Conservation (phyloP, 805 yeast species). For the Metschnikowia peoriensis region DNA sequence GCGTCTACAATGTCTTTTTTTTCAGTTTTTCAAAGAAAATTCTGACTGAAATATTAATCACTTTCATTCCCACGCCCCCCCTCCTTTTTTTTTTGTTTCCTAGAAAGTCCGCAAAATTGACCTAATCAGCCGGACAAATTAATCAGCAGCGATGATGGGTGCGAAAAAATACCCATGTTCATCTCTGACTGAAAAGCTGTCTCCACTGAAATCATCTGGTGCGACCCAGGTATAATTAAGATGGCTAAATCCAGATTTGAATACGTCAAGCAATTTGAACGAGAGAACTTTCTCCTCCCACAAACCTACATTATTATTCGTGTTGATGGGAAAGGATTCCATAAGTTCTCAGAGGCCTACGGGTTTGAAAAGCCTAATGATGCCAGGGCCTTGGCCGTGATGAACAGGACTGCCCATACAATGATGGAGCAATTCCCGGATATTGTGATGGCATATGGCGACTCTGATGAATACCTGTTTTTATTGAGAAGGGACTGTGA, state of each 20-base stretch:
- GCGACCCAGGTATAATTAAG: constrained; percentile 19
- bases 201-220: neutral
- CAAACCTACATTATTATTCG: constrained; percentile 80
- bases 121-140: neutral
- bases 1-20: too few species aligned
- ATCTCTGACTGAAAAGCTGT: neutral
- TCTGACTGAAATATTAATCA: too few species aligned
- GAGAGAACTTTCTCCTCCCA: constrained; percentile 68
- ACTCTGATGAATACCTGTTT: constrained; percentile 92
- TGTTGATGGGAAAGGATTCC: constrained; percentile 93
- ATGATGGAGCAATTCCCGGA: constrained; percentile 69
- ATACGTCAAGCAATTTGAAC: constrained; percentile 81
- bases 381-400: constrained; percentile 64
- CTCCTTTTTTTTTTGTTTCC: too few species aligned
- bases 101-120: too few species aligned
- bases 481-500: constrained; percentile 61
- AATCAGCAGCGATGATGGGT: neutral
- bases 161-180: neutral
- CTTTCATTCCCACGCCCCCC: too few species aligned
- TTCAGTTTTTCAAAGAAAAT: too few species aligned
- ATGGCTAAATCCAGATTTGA: constrained; percentile 87
- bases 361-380: constrained; percentile 89
- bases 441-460: constrained; percentile 82
- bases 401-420: constrained; percentile 76
- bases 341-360: constrained; percentile 72